Base-by-base conservation (phyloP, 2,329 filamentous ascomycete genomes). In the Epichloe aotearoae region DNA sequence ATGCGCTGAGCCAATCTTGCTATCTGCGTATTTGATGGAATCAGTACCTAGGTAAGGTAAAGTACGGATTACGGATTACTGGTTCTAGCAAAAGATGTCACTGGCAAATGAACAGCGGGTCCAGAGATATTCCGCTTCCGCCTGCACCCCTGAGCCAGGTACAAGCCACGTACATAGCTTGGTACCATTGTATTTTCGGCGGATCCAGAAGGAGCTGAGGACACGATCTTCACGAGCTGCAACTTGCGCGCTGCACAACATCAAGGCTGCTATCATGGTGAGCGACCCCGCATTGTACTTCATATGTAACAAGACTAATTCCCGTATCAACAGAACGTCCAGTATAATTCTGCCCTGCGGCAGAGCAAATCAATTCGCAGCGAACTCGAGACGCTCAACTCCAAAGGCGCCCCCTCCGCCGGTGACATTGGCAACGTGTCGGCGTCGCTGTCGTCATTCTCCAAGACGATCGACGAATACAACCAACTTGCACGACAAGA, bases 381-480 rank as follows among this genome's bases (percentile, higher is more conserved):
- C 63, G 86, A 93, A 62, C 79, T 94, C 55, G 80, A 86, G 59
- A 74, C 76, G 45, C 83, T 90, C 60, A 75, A 83, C 52, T 74
- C 75, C 46, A 82, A 81, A 40, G 73, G 77, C 45, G 79, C 80
- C 48, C 48, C 86, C 12, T 83, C 84, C 62, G 69, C 69, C 5
- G 65, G 67, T 57, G 59, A 66, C 54, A 62, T 74, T 67, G 84
- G 84, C 62, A 85, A 88, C 67, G 80, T 88, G 56, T 84, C 84
- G n/a, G 84, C 82, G 19, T 86, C 86, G 14, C 72, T 94, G 33
- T 82, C 86, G 42, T 69, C 89, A 53, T 89, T 98, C 66, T 80
- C 86, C 45, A 88, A 93, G 54, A 95, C 88, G 1, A 77, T 98
- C 56, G 90, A 96, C 70, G 90, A 96, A 64, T 98, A 98, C 73